phyloP scores from a whole-genome alignment of 352 stramenopile species.

The Phytophthora sojae region DNA sequence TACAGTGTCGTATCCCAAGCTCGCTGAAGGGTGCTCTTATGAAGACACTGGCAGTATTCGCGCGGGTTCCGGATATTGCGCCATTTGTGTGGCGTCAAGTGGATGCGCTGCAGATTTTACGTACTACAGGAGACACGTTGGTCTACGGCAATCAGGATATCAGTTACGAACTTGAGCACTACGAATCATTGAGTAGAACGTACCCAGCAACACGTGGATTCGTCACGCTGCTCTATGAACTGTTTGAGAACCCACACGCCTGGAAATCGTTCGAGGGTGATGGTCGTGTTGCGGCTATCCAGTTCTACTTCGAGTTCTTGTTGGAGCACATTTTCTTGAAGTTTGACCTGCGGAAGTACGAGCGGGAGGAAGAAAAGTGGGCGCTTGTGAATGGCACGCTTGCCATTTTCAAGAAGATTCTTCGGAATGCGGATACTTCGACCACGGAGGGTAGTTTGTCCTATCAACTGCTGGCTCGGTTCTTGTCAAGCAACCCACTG shows the following conservation, averaged over 20 bases:
- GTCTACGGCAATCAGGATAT: slow-evolving; percentile 81
- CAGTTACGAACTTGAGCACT: slow-evolving; percentile 88
- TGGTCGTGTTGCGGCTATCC: slow-evolving; percentile 75
- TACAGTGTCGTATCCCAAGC: slow-evolving; percentile 86
- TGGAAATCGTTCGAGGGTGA: slow-evolving; percentile 83
- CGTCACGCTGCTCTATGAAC: slow-evolving; percentile 72
- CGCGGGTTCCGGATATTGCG: slow-evolving; percentile 77
- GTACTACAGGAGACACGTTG: slow-evolving; percentile 69
- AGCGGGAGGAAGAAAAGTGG: slow-evolving; percentile 87
- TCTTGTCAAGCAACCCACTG: slow-evolving; percentile 72
- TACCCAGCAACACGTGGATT: slow-evolving; percentile 87
- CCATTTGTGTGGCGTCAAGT: slow-evolving; percentile 88
- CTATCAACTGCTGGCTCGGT: slow-evolving; percentile 72
- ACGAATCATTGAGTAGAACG: slow-evolving; percentile 75
- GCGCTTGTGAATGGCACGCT: slow-evolving; percentile 73
- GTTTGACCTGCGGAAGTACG: slow-evolving; percentile 86
- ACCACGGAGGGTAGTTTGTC: slow-evolving; percentile 62
- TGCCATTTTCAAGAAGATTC: slow-evolving; percentile 81
- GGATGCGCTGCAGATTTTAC: slow-evolving; percentile 84
- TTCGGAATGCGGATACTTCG: slow-evolving; percentile 57
- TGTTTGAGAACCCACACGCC: slow-evolving; percentile 79
- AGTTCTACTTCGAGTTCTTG: slow-evolving; percentile 88
- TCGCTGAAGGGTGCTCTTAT: slow-evolving; percentile 87
- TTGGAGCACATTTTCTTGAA: slow-evolving; percentile 87
- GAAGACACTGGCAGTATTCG: slow-evolving; percentile 85